Base-by-base conservation (phyloP, 148 eudicot genomes). In the Vaccinium corymbosum region DNA sequence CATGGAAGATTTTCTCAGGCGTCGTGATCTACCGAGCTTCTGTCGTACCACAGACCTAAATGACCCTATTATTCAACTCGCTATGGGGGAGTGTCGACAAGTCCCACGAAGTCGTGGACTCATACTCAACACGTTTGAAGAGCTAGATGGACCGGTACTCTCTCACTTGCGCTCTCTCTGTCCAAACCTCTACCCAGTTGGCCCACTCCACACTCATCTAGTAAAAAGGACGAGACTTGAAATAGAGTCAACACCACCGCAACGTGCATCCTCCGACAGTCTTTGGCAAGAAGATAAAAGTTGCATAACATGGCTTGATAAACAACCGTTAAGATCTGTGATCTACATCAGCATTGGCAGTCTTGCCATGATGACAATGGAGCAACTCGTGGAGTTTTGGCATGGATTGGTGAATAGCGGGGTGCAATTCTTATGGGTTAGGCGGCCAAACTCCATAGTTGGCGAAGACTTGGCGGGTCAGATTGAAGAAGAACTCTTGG, bases 1-100 rank as follows among this genome's bases (percentile, higher is more conserved):
- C 10, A 78, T 80, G 83, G 91, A 89, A 57, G 74, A 80, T 4
- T 72, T 89, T 46, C 80, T 89, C 16, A 42, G 91, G 79, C 87
- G 85, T 9, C 88, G 91, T 17, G 91, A 89, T 87, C 88, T 89
- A 16, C 91, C 89, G 6, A 84, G 86, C 85, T 89, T 89, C 72
- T 89, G 71, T 38, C 88, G 91, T 15, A 22, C 51, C 64, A 22
- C 15, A 2, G 82, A 85, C 80, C 27, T 84, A 0, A 79, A 86
- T 14, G 50, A 78, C 50, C 85, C 48, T 7, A 32, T 64, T 1
- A 76, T 84, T 42, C 80, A 85, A 66, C 61, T 85, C 19, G 80
- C 83, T 32, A 56, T 89, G 22, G 70, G 62, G 5, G 88, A 89
- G 59, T 84, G 14, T 13, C 50, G 74, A 35, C 78, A 56, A 57